Evolutionary conservation across 2,329 filamentous ascomycete species (phyloP).

Genomic region (Pyrenochaeta sp.): DNA sequence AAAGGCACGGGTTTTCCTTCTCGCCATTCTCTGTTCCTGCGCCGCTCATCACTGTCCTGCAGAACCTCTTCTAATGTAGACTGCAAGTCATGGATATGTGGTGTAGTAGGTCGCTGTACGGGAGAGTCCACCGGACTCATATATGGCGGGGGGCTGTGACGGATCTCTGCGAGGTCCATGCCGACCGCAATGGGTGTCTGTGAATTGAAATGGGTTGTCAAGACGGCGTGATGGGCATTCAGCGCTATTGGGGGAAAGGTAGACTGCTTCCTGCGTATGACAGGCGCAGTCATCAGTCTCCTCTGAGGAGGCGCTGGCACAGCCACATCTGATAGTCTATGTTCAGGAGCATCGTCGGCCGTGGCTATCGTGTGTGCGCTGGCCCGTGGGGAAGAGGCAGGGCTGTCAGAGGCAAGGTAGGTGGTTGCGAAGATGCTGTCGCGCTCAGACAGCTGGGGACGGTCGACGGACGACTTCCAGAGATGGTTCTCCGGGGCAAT

Average conservation of each 20-base stretch:
- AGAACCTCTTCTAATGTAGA: slow-evolving; percentile 36
- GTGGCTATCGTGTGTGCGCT: slow-evolving; percentile 24
- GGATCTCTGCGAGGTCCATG: slow-evolving; percentile 31
- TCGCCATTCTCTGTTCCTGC: slow-evolving; percentile 59
- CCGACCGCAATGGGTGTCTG: slow-evolving; percentile 20
- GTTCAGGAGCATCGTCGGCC: slow-evolving; percentile 39
- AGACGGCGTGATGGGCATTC: slow-evolving; percentile 42
- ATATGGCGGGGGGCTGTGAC: slow-evolving; percentile 45
- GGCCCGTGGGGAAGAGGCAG: slow-evolving; percentile 50
- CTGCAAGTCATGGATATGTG: slow-evolving; percentile 31
- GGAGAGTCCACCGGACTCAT: slow-evolving; percentile 51
- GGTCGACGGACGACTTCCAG: slow-evolving; percentile 49
- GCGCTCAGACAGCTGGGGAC: slow-evolving; percentile 66
- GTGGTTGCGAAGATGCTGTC: slow-evolving; percentile 72
- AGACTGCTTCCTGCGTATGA: slow-evolving; percentile 42
- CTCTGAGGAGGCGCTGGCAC: slow-evolving; percentile 37
- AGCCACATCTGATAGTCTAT: slow-evolving; percentile 39
- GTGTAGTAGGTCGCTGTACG: slow-evolving; percentile 41
- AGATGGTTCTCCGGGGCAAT: slow-evolving; percentile 40
- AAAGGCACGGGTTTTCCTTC: slow-evolving; percentile 57
- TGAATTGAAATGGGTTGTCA: slow-evolving; percentile 45
- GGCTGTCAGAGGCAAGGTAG: slow-evolving; percentile 63
- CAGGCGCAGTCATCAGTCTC: slow-evolving; percentile 44
- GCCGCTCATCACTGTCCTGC: slow-evolving; percentile 50
- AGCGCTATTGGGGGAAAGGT: slow-evolving; percentile 31